These are phyloP conservation scores for Candida glucosophila DNA, from an alignment of 1,139 yeast species.

Conservation along the genomic window DNA sequence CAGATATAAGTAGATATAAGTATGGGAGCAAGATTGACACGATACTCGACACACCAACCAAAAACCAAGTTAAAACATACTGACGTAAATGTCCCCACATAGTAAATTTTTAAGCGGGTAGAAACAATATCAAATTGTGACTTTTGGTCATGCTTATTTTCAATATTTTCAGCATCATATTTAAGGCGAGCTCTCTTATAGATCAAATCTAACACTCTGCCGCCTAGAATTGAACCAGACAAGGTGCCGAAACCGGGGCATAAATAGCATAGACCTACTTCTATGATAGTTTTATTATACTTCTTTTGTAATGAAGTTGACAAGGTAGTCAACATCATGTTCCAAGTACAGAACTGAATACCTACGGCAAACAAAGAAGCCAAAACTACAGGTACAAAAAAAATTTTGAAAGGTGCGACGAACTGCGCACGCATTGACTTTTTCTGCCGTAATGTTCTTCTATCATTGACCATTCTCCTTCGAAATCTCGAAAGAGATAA, in stretches of 20 bases:
- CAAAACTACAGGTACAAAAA: conserved; percentile 21
- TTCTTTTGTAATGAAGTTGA: conserved; percentile 41
- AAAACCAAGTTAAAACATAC: conserved; percentile 39
- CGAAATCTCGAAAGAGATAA: conserved; percentile 13
- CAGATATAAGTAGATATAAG: conserved; percentile 46
- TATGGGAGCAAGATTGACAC: conserved; percentile 45
- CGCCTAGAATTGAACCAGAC: conserved; percentile 40
- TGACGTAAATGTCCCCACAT: conserved; percentile 19
- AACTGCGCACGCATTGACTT: conserved; percentile 5
- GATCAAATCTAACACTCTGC: conserved; percentile 36
- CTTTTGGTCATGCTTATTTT: conserved; percentile 36
- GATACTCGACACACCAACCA: conserved; percentile 61
- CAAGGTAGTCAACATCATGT: conserved; percentile 57
- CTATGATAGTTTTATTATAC: conserved; percentile 43
- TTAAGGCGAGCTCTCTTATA: conserved; percentile 19
- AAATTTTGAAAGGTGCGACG: conserved; percentile 33
- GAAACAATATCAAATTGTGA: conserved; percentile 17
- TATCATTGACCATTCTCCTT: conserved; percentile 10
- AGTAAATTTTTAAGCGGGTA: conserved; percentile 19
- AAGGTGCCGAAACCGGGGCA: conserved; percentile 56
- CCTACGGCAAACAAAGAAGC: conserved; percentile 42
- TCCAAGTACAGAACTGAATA: conserved; percentile 59
- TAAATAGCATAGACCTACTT: conserved; percentile 56
- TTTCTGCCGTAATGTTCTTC: conserved; percentile 11
- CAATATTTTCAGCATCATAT: conserved; percentile 14